Percentiles rank a stretch among this genome's conserved stretches.
These are phyloP conservation scores for Davidsoniella australis DNA, from an alignment of 2,329 filamentous ascomycete species.

Conservation along the genomic window DNA sequence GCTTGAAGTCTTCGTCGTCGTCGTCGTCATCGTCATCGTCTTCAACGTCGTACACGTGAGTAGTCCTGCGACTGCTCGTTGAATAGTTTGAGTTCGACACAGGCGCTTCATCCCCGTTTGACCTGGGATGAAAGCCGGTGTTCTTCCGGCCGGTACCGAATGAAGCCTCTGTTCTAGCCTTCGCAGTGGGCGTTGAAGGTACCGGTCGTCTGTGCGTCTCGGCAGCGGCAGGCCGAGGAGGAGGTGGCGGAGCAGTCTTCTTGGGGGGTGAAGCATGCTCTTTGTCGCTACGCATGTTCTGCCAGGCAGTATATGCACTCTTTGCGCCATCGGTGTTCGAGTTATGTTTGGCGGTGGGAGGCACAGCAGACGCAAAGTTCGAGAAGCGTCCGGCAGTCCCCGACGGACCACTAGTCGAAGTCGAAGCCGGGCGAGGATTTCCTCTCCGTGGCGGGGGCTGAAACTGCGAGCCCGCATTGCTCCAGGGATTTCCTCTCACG, in stretches of 20 bases:
- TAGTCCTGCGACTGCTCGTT: slow-evolving; percentile 18
- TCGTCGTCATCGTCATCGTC: slow-evolving; percentile 1
- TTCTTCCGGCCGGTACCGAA: slow-evolving; percentile 30
- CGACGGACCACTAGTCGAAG: slow-evolving; percentile 1
- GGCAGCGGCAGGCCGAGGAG: slow-evolving; percentile 19
- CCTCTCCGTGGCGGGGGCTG: slow-evolving; percentile 32
- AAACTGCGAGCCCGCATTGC: slow-evolving; percentile 30
- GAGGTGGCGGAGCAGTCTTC: slow-evolving; percentile 18
- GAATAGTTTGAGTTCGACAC: slow-evolving; percentile 34
- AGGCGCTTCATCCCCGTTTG: slow-evolving; percentile 36
- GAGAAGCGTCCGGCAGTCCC: slow-evolving; percentile 15
- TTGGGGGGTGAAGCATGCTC: slow-evolving; percentile 12
- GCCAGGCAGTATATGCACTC: slow-evolving; percentile 26
- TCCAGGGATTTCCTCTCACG: slow-evolving; percentile 40
- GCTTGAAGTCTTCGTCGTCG: slow-evolving; percentile 3
- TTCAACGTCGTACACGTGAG: slow-evolving; percentile 1
- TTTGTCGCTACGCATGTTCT: slow-evolving; percentile 22
- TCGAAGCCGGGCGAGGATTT: slow-evolving; percentile 13
- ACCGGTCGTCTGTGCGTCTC: slow-evolving; percentile 22
- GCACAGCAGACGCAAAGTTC: slow-evolving; percentile 25
- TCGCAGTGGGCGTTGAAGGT: slow-evolving; percentile 34
- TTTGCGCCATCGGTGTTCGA: slow-evolving; percentile 23
- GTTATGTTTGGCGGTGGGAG: slow-evolving; percentile 26
- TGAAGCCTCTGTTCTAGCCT: slow-evolving; percentile 35
- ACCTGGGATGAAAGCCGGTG: slow-evolving; percentile 32